Base-by-base conservation (phyloP, 2,329 filamentous ascomycete species). In the Torrubiella hemipterigena region DNA sequence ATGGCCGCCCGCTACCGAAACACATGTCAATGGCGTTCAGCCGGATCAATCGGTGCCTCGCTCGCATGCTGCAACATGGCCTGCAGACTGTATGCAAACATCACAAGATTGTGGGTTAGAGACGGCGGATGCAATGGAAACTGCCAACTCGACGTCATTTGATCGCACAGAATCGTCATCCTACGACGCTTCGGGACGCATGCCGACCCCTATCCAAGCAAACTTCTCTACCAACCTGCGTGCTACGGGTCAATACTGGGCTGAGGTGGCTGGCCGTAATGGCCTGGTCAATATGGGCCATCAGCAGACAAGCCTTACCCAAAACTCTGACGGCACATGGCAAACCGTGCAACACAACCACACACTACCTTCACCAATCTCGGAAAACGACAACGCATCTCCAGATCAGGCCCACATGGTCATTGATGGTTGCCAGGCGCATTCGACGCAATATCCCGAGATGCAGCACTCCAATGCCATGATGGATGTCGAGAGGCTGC, bases 191-290 rank as follows among this genome's bases (percentile, higher is more conserved):
- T 55, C 55, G 14, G 59, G 61, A 35, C 67, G 69, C 29, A 64
- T 74, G 50, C 69, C 70, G 3, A 74, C 71, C 3, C 70, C 70
- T 3, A 73, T 74, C n/a, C 64, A 73, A 40, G 65, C 66, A 37
- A 69, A 54, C 30, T 75, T 75, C 43, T 64, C 67, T 2, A 60
- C 62, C 3, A 68, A 74, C 43, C 56, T 71, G 16, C 60, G 65
- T 34, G 67, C 67, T n/a, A 63, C 63, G 40, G 65, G 57, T 27
- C 31, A 20, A 31, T 56, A 56, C 41, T 50, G 51, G 48, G 42
- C 49, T 30, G 42, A 49, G 14, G 40, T 41, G 33, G 40, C 49
- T 46, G 46, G 42, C 30, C 41, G 40, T 9, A 58, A 53, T 35
- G 56, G 53, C 15, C 42, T 55, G 27, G 48, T 51, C 11, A 59